Evolutionary conservation across 2,329 filamentous ascomycete species (phyloP).

Genomic region (Grosmannia penicillata): DNA sequence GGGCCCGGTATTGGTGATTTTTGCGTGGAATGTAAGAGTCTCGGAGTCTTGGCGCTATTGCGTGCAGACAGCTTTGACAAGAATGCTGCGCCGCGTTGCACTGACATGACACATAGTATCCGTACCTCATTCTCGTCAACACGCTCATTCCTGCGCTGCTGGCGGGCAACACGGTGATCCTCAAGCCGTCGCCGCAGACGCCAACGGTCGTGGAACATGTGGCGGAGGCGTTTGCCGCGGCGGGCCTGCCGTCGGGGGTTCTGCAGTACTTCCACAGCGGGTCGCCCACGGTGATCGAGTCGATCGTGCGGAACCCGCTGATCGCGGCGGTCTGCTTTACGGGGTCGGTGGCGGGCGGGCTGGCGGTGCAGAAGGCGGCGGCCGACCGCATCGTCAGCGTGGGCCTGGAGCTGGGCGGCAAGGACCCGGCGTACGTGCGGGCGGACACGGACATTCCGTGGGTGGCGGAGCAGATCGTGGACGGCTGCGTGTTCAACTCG

Average conservation of each 20-base stretch:
- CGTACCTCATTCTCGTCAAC: slow-evolving; percentile 87
- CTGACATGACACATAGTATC: slow-evolving; percentile 46
- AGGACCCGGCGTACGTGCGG: slow-evolving; percentile 84
- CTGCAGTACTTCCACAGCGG: slow-evolving; percentile 89
- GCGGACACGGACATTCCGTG: slow-evolving; percentile 75
- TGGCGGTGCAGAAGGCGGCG: slow-evolving; percentile 74
- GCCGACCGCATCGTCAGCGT: slow-evolving; percentile 74
- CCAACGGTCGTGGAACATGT: slow-evolving; percentile 84
- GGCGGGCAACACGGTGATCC: slow-evolving; percentile 76
- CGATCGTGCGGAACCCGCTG: slow-evolving; percentile 60
- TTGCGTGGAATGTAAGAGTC: slow-evolving; percentile 80
- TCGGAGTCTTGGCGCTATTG: not conserved
- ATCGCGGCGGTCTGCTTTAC: slow-evolving; percentile 84
- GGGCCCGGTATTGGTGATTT: slow-evolving; percentile 76
- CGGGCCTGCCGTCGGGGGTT: slow-evolving; percentile 69
- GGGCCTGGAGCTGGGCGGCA: slow-evolving; percentile 83
- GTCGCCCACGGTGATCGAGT: slow-evolving; percentile 60
- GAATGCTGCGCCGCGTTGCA: too few relatives aligned
- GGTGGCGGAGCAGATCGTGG: slow-evolving; percentile 89
- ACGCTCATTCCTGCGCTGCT: slow-evolving; percentile 84
- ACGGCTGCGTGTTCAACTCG: slow-evolving; percentile 93
- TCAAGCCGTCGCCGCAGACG: slow-evolving; percentile 92
- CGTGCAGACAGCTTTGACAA: too few relatives aligned
- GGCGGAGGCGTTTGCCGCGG: slow-evolving; percentile 58
- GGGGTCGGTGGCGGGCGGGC: slow-evolving; percentile 74